Evolutionary conservation across 2,329 filamentous ascomycete species (phyloP), one percentile per base, ranked within the genome.

Genomic region (Fusarium solani-melongenae): DNA sequence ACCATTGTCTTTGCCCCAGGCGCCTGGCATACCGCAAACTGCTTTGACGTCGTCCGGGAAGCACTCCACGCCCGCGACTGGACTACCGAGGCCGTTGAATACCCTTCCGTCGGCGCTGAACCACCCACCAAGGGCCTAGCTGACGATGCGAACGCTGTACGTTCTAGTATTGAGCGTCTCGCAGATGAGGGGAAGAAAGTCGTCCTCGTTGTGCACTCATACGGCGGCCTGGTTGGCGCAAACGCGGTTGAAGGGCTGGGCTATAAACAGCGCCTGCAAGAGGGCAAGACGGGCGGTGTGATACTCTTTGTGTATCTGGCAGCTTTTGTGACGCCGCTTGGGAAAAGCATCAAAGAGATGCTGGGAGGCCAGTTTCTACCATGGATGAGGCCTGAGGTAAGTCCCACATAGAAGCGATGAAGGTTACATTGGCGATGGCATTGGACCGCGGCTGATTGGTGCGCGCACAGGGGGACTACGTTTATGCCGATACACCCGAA

Each of bases 171-270:
- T 34, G 60, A 75, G 15, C 61, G 66, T 14, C 78, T 85, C 15
- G 73, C 79, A 7, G 80, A 81, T 22, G 64, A 75, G 4, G 82
- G 82, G 17, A 83, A 83, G 53, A 78, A 86, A 31, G 80, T 87
- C 15, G 72, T 86, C 1, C 79, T 87, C 3, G 72, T 84, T 6
- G 78, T 81, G 6, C 85, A 87, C 69, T 86, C 83, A 3, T 86
- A 85, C 76, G 82, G 82, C n/a, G 85, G 85, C 15, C 76, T 84
- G 1, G 77, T 85, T 2, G 81, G 80, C 9, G 78, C 79, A 31
- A 82, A 82, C 53, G 84, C 82, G 0, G 73, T 86, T 10, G 70
- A 77, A 14, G 82, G 82, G 0, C 75, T 83, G 1, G 79, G 81
- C 3, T 80, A 82, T 56, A 77, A 77, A 38, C 73, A 82, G 22